Conservation (phyloP, 345 rosid species). For the Eucalyptus guilfoylei region DNA sequence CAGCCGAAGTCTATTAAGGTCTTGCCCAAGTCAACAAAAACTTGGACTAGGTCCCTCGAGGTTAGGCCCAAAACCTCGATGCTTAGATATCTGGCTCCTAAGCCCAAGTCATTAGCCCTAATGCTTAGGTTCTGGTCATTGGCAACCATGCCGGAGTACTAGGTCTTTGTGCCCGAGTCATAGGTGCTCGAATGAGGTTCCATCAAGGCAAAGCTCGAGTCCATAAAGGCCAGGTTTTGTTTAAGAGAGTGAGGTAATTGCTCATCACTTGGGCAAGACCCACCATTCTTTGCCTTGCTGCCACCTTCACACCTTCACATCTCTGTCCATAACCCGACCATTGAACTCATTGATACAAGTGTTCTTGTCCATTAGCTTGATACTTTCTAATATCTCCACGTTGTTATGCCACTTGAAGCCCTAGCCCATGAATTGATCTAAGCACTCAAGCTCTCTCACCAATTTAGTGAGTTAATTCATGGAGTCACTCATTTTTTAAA, state of each 20-base stretch:
- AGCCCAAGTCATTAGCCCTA: neutral
- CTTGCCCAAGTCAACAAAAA: neutral
- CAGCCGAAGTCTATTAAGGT: neutral
- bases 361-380: neutral
- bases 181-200: neutral
- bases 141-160: neutral
- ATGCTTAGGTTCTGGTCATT: neutral
- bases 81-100: neutral
- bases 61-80: neutral
- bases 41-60: neutral
- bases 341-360: neutral
- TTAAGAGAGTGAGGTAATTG: neutral
- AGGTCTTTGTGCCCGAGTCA: neutral
- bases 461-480: neutral
- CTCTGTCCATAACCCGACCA: neutral
- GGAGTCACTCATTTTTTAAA: neutral
- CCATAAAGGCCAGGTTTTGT: neutral
- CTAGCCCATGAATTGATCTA: neutral
- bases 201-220: neutral
- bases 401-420: neutral
- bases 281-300: neutral
- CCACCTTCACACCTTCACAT: neutral
- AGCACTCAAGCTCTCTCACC: neutral
- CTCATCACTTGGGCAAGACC: neutral
- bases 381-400: neutral